Base-by-base conservation (phyloP, 73 alveolate species). In the Stentor coeruleus region DNA sequence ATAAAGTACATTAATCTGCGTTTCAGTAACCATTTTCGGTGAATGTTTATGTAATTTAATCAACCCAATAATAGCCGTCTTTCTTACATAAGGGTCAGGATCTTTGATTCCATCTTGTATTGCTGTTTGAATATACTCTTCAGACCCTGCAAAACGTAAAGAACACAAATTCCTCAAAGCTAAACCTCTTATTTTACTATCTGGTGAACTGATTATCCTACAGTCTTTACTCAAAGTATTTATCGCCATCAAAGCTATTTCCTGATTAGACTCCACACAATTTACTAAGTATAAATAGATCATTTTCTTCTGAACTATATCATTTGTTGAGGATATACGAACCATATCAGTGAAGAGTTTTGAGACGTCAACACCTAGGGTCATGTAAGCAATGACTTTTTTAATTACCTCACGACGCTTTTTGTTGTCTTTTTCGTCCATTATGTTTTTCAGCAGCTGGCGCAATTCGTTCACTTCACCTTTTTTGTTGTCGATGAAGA, bases 81-180 rank as follows among this genome's bases (percentile, higher is more conserved):
- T 96, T 87, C 97, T 95, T 2, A 97, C 99, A 90, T 97, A 97
- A 3, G 99, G 98, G 85, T 97, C 99, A n/a, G 95, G 94, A 84
- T 97, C 99, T 81, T 90, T 88, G 28, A 97, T 86, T 1, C 99
- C 97, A 66, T 97, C 98, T 66, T 83, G 84, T 66, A 97, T 94
- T 0, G 99, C 98, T 38, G 88, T 84, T 76, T 96, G 93, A 60
- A 96, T 87, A 83, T 93, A 97, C 74, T 97, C 97, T 60, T 90
- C 88, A 15, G 95, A 98, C 3, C 99, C 99, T 76, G 93, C 93
- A 66, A 94, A 95, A 86, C 96, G 92, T 4, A 97, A 85, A 20
- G 98, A 93, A 77, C 99, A 97, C 81, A 97, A 91, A 81, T 91
- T 82, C 86, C 99, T 86, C 30, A 97, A 82, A 38, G 99, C 99